Evolutionary conservation across 352 stramenopile genomes (phyloP).

Genomic region (Thalassiosira exigua): DNA sequence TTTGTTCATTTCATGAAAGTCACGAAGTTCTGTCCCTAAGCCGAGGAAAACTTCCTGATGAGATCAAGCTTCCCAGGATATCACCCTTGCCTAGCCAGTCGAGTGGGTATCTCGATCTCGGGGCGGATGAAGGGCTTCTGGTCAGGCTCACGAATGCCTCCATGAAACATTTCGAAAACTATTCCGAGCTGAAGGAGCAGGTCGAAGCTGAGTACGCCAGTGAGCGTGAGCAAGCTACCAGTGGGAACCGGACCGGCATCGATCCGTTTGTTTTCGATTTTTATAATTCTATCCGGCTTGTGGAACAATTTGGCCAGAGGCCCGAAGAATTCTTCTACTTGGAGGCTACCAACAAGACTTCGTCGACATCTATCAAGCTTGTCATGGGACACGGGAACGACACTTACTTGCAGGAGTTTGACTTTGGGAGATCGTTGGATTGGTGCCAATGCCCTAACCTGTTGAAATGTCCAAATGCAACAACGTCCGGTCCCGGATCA

Average conservation of each 20-base stretch:
- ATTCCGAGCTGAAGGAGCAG: conserved; percentile 83
- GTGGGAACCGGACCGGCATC: conserved; percentile 66
- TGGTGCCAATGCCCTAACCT: conserved; percentile 92
- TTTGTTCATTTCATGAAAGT: conserved; percentile 56
- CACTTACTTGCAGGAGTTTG: conserved; percentile 22
- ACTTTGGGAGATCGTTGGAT: conserved; percentile 87
- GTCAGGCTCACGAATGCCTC: conserved; percentile 88
- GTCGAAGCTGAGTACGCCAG: conserved; percentile 68
- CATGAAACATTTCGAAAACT: conserved; percentile 83
- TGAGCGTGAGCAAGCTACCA: conserved; percentile 44
- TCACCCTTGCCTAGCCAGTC: conserved; percentile 43
- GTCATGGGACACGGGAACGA: conserved; percentile 16
- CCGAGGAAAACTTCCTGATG: conserved; percentile 48
- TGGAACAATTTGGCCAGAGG: conserved; percentile 89
- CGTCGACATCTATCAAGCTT: conserved; percentile 36
- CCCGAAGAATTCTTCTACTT: conserved; percentile 87
- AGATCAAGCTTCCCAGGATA: conserved; percentile 39
- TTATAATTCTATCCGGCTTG: conserved; percentile 87
- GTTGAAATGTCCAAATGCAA: conserved; percentile 95
- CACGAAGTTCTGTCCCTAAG: conserved; percentile 42
- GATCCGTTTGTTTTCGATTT: conserved; percentile 93
- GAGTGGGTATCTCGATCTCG: conserved; percentile 53
- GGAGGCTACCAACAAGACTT: conserved; percentile 44
- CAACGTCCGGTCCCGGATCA: conserved; percentile 79
- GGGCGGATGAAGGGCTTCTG: conserved; percentile 57